Evolutionary conservation across 192 early-diverging fungal genomes (phyloP).

Genomic region (Coemansia nantahalensis): DNA sequence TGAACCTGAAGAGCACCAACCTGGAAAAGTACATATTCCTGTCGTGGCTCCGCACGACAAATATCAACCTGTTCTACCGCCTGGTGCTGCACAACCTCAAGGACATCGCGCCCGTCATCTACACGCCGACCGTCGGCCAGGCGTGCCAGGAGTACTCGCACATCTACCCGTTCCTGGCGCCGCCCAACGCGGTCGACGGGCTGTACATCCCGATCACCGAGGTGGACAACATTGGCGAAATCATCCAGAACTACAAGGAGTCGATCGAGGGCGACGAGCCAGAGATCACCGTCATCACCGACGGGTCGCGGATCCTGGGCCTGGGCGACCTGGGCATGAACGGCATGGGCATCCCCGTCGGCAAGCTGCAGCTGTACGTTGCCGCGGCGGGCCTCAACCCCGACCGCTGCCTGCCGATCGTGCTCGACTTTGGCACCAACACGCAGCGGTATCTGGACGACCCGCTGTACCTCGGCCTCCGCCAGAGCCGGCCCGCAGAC

Average conservation of each 20-base stretch:
- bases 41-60: constrained; percentile 75
- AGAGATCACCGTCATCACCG: constrained; percentile 90
- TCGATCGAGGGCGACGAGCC: constrained; percentile 61
- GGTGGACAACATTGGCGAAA: constrained; percentile 67
- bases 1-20: constrained; percentile 63
- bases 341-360: constrained; percentile 94
- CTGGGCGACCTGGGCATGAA: constrained; percentile 93
- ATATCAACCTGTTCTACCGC: constrained; percentile 82
- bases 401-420: constrained; percentile 82
- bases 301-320: constrained; percentile 92
- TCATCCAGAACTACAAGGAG: constrained; percentile 77
- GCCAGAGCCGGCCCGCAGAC: constrained; percentile 64
- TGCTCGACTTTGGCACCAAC: constrained; percentile 91
- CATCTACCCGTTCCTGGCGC: constrained; percentile 80
- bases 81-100: constrained; percentile 72
- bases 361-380: constrained; percentile 92
- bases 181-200: constrained; percentile 74
- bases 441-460: constrained; percentile 78
- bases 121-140: constrained; percentile 79
- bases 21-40: constrained; percentile 88
- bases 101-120: constrained; percentile 77
- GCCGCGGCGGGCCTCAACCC: constrained; percentile 86
- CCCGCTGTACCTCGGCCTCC: constrained; percentile 85
- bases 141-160: constrained; percentile 88
- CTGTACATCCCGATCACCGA: constrained; percentile 83